phyloP scores from a whole-genome alignment of 192 early-diverging fungal species.

The Umbelopsis isabellina region DNA sequence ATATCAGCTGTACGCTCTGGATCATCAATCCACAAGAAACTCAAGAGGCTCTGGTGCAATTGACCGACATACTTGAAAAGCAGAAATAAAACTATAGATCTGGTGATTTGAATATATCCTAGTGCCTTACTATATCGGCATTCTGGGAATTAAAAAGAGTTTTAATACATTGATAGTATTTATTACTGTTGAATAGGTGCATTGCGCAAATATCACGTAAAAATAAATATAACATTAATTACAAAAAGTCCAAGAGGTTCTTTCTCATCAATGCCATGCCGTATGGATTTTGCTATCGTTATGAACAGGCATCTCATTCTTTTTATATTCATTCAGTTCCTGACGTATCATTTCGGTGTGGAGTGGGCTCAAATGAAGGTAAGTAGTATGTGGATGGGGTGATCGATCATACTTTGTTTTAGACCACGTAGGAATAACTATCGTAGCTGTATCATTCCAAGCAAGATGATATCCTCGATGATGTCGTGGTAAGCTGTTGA shows the following conservation, averaged over 20 bases:
- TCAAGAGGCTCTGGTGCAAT: conserved; percentile 68
- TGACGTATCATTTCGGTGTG: conserved; percentile 4
- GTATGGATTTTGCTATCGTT: conserved; percentile 7
- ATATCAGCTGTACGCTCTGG: conserved; percentile 75
- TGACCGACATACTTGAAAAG: conserved; percentile 48
- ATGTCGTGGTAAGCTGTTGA: neutral
- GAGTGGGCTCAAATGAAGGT: conserved; percentile 8
- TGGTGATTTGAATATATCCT: no score
- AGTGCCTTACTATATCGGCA: no score
- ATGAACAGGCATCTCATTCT: conserved; percentile 18
- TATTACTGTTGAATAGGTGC: no score
- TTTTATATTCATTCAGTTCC: conserved; percentile 16
- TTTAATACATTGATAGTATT: no score
- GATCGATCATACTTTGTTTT: conserved; percentile 19
- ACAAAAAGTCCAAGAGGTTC: no score
- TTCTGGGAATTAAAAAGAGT: no score
- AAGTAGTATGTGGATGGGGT: conserved; percentile 11
- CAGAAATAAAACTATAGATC: neutral
- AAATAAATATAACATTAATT: no score
- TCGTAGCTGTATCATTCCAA: conserved; percentile 14
- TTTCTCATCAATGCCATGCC: conserved; percentile 6
- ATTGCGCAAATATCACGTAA: no score
- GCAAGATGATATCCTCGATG: neutral
- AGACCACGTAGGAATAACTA: conserved; percentile 16
- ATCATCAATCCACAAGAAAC: conserved; percentile 89